phyloP scores from a whole-genome alignment of 345 rosid genomes.

The Angophora floribunda region DNA sequence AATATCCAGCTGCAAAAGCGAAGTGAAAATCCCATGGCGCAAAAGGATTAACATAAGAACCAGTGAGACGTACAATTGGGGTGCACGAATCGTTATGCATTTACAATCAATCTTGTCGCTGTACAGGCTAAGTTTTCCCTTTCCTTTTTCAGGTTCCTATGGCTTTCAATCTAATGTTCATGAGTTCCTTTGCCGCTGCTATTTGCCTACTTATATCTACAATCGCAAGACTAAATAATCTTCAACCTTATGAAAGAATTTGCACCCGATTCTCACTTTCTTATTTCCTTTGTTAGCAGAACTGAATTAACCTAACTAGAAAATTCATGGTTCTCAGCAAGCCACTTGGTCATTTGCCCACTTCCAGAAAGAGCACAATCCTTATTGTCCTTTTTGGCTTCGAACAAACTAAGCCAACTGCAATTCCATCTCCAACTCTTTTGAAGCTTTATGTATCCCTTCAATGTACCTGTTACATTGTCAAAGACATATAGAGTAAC shows the following conservation, averaged over 20 bases:
- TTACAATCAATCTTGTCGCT: background rate
- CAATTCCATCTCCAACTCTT: background rate
- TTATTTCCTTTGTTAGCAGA: background rate
- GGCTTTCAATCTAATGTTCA: background rate
- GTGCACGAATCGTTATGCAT: background rate
- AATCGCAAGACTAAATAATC: background rate
- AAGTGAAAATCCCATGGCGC: background rate
- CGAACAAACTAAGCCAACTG: background rate
- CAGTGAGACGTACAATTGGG: background rate
- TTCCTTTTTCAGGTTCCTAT: background rate
- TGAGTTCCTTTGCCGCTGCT: background rate
- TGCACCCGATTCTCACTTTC: background rate
- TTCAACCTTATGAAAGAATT: background rate
- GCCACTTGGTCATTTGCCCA: background rate
- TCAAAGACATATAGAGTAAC: background rate
- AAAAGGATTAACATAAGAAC: background rate
- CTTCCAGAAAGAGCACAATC: background rate
- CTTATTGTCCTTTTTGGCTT: background rate
- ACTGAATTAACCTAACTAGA: background rate
- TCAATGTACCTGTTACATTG: background rate
- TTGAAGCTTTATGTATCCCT: background rate
- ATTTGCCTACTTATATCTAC: background rate
- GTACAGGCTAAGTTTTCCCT: background rate
- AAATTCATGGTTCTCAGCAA: background rate
- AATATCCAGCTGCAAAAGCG: background rate